Evolutionary conservation across 257 asterid species (phyloP).

Genomic region (Gardenia jasminoides): DNA sequence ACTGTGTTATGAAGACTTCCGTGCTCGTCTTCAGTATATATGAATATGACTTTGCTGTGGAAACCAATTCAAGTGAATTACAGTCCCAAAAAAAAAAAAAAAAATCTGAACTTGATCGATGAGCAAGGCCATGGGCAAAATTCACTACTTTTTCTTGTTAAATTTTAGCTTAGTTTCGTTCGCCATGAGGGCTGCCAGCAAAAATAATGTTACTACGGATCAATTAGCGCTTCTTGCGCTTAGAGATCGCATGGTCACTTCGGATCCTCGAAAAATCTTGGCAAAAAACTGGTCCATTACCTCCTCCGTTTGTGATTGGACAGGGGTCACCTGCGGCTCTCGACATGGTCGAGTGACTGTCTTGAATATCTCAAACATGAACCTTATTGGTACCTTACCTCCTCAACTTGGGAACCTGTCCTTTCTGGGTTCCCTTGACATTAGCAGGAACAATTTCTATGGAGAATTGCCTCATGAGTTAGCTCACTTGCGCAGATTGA

Average conservation of each 20-base stretch:
- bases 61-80: no score
- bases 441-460: constrained; percentile 11
- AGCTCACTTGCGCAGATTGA: background rate
- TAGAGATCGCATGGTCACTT: constrained; percentile 5
- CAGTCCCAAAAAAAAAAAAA: no score
- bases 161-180: background rate
- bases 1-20: background rate
- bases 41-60: no score
- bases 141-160: no score
- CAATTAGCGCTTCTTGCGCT: constrained; percentile 8
- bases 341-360: constrained; percentile 16
- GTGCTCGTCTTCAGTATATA: background rate
- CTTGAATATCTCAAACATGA: constrained; percentile 15
- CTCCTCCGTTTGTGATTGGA: constrained; percentile 21
- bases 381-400: constrained; percentile 26
- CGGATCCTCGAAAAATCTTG: constrained; percentile 9
- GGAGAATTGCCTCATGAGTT: constrained; percentile 11
- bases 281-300: constrained; percentile 15
- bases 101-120: no score
- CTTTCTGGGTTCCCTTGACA: constrained; percentile 16
- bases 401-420: constrained; percentile 30
- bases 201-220: constrained; percentile 11
- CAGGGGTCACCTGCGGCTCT: constrained; percentile 21
- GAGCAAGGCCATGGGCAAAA: background rate
- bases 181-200: background rate